These are phyloP conservation scores for Leccinum cinnamomeum DNA, from an alignment of 1,284 basidiomycete species.

Conservation along the genomic window DNA sequence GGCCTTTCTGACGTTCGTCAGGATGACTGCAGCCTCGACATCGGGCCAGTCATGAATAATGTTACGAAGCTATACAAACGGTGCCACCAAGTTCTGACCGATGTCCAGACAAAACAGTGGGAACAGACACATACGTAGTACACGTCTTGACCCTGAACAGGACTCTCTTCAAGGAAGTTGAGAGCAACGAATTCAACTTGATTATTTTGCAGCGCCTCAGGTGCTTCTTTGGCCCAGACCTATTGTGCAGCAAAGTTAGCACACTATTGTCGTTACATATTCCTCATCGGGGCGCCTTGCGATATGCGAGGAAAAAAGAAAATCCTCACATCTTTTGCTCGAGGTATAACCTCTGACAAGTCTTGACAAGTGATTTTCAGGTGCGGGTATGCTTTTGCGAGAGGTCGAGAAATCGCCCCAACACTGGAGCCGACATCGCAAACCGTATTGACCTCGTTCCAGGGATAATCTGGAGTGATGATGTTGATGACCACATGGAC, in stretches of 20 bases:
- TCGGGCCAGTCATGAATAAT: slow-evolving; percentile 33
- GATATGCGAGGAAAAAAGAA: not conserved
- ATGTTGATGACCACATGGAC: not conserved
- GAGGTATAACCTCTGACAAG: slow-evolving; percentile 37
- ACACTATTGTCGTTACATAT: not conserved
- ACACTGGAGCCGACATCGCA: slow-evolving; percentile 52
- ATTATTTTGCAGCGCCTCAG: slow-evolving; percentile 35
- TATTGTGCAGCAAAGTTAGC: slow-evolving; percentile 16
- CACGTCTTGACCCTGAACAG: slow-evolving; percentile 41
- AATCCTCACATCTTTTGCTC: slow-evolving; percentile 32
- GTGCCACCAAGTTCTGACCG: not conserved
- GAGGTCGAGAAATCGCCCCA: slow-evolving; percentile 43
- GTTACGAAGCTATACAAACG: slow-evolving; percentile 22
- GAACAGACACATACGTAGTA: slow-evolving; percentile 41
- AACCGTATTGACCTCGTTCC: slow-evolving; percentile 42
- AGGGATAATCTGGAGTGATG: slow-evolving; percentile 41
- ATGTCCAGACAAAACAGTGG: not conserved
- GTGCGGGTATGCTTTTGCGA: slow-evolving; percentile 42
- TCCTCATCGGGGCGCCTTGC: not conserved
- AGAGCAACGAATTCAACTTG: slow-evolving; percentile 41
- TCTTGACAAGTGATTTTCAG: slow-evolving; percentile 49
- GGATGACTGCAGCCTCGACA: slow-evolving; percentile 20
- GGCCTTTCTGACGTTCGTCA: slow-evolving; percentile 21
- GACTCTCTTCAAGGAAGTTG: slow-evolving; percentile 47
- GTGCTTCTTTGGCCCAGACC: slow-evolving; percentile 38